Percentiles rank a stretch among this genome's conserved stretches.
Conservation (phyloP, 2,329 filamentous ascomycete genomes). For the Fusarium sp. region DNA sequence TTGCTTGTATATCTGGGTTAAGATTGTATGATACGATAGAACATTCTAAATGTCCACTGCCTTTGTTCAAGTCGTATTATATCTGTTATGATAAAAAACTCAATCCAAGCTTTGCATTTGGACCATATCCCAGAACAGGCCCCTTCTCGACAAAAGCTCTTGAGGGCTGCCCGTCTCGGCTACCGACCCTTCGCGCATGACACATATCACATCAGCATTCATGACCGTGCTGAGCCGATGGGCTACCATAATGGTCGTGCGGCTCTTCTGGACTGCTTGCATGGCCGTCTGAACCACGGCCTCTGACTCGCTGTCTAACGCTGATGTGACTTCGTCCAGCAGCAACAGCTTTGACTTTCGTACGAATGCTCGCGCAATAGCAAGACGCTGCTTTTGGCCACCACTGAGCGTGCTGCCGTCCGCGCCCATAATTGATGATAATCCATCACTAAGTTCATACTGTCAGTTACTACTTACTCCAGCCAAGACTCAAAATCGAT, state of each 20-base stretch:
- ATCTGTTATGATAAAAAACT: not conserved
- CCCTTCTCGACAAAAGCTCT: constrained; percentile 24
- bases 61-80: too few relatives aligned
- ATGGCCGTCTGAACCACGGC: constrained; percentile 73
- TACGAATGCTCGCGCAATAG: constrained; percentile 75
- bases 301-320: constrained; percentile 70
- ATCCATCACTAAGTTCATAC: not conserved
- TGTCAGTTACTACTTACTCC: not conserved
- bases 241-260: constrained; percentile 79
- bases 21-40: too few relatives aligned
- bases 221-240: constrained; percentile 56
- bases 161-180: constrained; percentile 54
- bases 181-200: constrained; percentile 54
- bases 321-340: constrained; percentile 76
- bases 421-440: not conserved
- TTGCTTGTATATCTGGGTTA: too few relatives aligned
- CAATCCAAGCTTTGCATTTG: constrained; percentile 4
- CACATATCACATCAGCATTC: constrained; percentile 56
- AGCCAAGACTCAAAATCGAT: not conserved
- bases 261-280: constrained; percentile 67
- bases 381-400: constrained; percentile 75
- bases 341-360: constrained; percentile 71
- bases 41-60: too few relatives aligned
- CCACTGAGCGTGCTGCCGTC: constrained; percentile 72
- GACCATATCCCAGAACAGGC: constrained; percentile 35